Conservation (phyloP, 1,284 basidiomycete species). For the Earliella scabrosa region DNA sequence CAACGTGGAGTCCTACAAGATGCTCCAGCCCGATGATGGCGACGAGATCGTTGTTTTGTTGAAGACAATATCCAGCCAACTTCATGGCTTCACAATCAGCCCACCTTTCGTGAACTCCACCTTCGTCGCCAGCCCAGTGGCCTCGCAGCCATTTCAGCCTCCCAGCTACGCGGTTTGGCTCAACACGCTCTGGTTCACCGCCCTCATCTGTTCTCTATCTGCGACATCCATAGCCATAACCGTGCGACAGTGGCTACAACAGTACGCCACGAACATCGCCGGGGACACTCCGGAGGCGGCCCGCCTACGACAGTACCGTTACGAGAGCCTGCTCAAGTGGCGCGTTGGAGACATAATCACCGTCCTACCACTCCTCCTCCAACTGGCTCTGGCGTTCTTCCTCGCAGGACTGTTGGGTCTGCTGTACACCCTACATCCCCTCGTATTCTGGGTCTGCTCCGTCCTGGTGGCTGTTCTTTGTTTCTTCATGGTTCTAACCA, state of each 20-base stretch:
- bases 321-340: conserved; percentile 8
- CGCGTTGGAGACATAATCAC: conserved; percentile 2
- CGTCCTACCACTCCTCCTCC: conserved; percentile 10
- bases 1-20: conserved; percentile 1
- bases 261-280: background rate
- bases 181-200: conserved; percentile 19
- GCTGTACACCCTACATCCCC: background rate
- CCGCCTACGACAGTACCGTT: conserved; percentile 9
- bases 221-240: conserved; percentile 11
- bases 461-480: background rate
- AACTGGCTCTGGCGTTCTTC: conserved; percentile 11
- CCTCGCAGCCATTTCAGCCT: background rate
- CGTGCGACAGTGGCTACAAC: conserved; percentile 18
- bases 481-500: too few species aligned
- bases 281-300: background rate
- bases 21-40: background rate
- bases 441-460: background rate
- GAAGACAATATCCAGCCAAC: conserved; percentile 1
- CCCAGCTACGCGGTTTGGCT: conserved; percentile 4
- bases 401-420: background rate
- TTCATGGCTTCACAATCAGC: background rate
- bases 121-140: too few species aligned
- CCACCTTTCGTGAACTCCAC: too few species aligned
- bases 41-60: background rate
- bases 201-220: conserved; percentile 8